These are phyloP conservation scores for Termitomyces sp. DNA, from an alignment of 768 basidiomycete genomes.

Conservation along the genomic window DNA sequence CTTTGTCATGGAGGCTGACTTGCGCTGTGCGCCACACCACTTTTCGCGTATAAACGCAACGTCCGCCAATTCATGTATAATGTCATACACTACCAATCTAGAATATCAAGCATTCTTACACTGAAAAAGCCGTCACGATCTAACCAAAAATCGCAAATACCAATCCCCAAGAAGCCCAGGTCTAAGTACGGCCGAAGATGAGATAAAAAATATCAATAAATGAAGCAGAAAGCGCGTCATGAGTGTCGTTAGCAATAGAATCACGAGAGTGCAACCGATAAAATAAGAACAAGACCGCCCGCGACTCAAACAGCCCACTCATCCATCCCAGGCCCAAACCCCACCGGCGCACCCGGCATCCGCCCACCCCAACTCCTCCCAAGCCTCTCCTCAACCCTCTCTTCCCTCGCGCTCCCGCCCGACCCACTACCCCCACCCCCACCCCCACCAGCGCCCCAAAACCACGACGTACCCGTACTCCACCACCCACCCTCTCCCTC, in stretches of 20 bases:
- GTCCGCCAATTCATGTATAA: too few species aligned
- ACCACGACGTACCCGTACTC: constrained; percentile 1
- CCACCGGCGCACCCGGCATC: constrained; percentile 21
- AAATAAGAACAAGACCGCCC: neutral
- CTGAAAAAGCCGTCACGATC: too few species aligned
- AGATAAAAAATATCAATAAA: neutral
- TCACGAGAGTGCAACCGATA: neutral
- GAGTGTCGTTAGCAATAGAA: neutral
- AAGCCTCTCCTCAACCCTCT: constrained; percentile 50
- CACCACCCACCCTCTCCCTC: constrained; percentile 23
- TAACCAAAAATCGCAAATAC: too few species aligned
- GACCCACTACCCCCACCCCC: constrained; percentile 22
- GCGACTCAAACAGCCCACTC: constrained; percentile 51
- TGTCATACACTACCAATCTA: too few species aligned
- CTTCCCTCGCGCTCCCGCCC: constrained; percentile 32
- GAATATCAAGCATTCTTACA: too few species aligned
- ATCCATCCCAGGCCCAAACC: constrained; percentile 36
- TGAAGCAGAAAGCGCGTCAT: too few species aligned
- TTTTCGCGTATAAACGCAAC: too few species aligned
- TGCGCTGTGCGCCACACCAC: too few species aligned
- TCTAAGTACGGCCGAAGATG: too few species aligned
- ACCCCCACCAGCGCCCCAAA: constrained; percentile 10
- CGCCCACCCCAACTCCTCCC: constrained; percentile 44
- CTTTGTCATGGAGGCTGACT: too few species aligned
- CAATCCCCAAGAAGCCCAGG: too few species aligned